Evolutionary conservation across 768 basidiomycete species (phyloP).

Genomic region (Mycena maculata): DNA sequence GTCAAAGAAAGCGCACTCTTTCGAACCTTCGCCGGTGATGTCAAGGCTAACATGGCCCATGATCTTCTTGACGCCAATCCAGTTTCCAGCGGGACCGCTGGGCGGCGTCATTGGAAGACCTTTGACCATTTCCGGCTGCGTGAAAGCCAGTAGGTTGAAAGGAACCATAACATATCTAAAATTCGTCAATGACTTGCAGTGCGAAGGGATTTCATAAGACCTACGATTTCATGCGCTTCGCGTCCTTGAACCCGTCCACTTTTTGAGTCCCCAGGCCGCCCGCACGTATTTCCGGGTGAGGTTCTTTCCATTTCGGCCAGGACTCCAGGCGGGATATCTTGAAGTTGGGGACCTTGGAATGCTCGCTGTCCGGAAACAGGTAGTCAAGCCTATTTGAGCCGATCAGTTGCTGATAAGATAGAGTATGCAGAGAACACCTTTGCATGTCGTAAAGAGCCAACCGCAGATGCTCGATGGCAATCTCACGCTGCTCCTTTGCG

Average conservation of each 20-base stretch:
- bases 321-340: slow-evolving; percentile 23
- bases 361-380: slow-evolving; percentile 27
- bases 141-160: slow-evolving; percentile 35
- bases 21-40: slow-evolving; percentile 35
- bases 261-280: slow-evolving; percentile 1
- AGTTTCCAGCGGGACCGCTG: slow-evolving; percentile 20
- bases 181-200: background rate
- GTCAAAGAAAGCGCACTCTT: background rate
- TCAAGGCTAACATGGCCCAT: slow-evolving; percentile 36
- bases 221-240: slow-evolving; percentile 23
- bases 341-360: slow-evolving; percentile 26
- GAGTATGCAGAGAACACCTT: background rate
- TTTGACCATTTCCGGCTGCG: slow-evolving; percentile 30
- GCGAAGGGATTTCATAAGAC: background rate
- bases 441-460: slow-evolving; percentile 35
- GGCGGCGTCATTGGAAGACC: slow-evolving; percentile 23
- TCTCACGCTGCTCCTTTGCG: slow-evolving; percentile 21
- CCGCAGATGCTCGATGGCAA: slow-evolving; percentile 24
- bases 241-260: slow-evolving; percentile 15
- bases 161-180: slow-evolving; percentile 35
- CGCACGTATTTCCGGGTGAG: slow-evolving; percentile 22
- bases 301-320: slow-evolving; percentile 29
- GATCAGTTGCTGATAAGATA: background rate
- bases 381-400: slow-evolving; percentile 29
- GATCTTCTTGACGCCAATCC: slow-evolving; percentile 36